Evolutionary conservation across 495 filamentous ascomycete species (phyloP).

Genomic region (Penicillium paradoxum): DNA sequence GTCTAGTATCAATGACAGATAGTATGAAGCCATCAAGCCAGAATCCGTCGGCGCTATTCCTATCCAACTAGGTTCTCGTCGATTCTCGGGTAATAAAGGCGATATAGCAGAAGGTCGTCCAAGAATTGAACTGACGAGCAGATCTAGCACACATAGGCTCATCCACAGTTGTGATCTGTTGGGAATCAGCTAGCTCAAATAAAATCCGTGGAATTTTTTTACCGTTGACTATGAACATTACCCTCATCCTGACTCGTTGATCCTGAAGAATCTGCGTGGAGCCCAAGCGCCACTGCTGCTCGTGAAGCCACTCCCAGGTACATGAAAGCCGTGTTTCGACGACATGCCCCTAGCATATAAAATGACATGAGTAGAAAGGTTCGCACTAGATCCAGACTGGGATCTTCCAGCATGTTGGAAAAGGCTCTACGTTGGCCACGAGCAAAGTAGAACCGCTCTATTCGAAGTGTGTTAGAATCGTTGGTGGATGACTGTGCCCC

Average conservation of each 20-base stretch:
- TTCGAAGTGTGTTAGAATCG: conserved; percentile 15
- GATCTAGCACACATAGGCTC: conserved; percentile 42
- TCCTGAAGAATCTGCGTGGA: conserved; percentile 27
- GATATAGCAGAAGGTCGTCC: conserved; percentile 37
- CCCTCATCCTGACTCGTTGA: conserved; percentile 11
- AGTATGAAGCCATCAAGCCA: conserved; percentile 32
- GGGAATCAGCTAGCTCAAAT: background rate
- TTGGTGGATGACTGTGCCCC: conserved; percentile 36
- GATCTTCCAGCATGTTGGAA: conserved; percentile 38
- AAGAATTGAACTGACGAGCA: conserved; percentile 40
- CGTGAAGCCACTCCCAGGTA: conserved; percentile 43
- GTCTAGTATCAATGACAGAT: conserved; percentile 31
- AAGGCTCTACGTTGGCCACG: conserved; percentile 37
- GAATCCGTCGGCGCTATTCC: conserved; percentile 4
- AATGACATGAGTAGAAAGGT: conserved; percentile 42
- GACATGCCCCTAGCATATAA: conserved; percentile 46
- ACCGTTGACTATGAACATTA: conserved; percentile 26
- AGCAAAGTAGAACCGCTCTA: conserved; percentile 33
- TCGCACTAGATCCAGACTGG: conserved; percentile 37
- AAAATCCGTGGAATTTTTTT: background rate
- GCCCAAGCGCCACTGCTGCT: conserved; percentile 39
- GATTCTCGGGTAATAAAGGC: conserved; percentile 20
- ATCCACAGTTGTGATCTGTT: conserved; percentile 36
- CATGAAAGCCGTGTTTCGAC: conserved; percentile 47
- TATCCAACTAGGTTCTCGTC: conserved; percentile 4